Base-by-base conservation (phyloP, 2,329 filamentous ascomycete species). In the Cylindrodendrum hubeiense region DNA sequence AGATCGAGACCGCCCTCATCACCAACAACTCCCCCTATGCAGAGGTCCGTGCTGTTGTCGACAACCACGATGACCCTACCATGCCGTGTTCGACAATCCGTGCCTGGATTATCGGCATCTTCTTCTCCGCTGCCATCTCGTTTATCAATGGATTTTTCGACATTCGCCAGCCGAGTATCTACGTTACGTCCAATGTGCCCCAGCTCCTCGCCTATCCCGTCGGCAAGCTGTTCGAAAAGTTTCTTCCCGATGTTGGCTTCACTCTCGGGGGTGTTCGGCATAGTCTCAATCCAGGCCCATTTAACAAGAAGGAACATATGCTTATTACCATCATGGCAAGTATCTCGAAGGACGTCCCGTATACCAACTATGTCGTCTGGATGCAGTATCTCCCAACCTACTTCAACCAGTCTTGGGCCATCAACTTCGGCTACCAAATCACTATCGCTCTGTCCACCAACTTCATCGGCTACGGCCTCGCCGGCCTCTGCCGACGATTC, bases 321-420 rank as follows among this genome's bases (percentile, higher is more conserved):
- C 76, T 90, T 33, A 85, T 89, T 65, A 85, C 85, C 53, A 86
- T 88, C 73, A 88, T 88, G 85, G 86, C 90, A 53, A 90, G 90
- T 34, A 85, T 89, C 65, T 82, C 84, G 30, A 82, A 79, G 70
- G 79, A 79, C 24, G 73, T 79, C 15, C 84, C 85, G 0, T 86
- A 86, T 69, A 85, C 84, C 1, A 77, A 82, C 71, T 82, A 83
- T 65, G 83, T 86, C 51, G 79, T 85, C 50, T 86, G 83, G 83
- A 82, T 81, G 2, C 85, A 87, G 60, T 73, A 81, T 33, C 73
- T 87, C 26, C 82, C 82, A 0, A 77, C 79, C 46, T 87, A 82
- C 71, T 87, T 86, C 73, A 83, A 86, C 68, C 84, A 87, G 70
- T 71, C 75, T 0, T 87, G 83, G 61, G 85, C 84, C 2, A 79